Base-by-base conservation (phyloP, 2,329 filamentous ascomycete genomes). In the Colletotrichum neosansevieriae region DNA sequence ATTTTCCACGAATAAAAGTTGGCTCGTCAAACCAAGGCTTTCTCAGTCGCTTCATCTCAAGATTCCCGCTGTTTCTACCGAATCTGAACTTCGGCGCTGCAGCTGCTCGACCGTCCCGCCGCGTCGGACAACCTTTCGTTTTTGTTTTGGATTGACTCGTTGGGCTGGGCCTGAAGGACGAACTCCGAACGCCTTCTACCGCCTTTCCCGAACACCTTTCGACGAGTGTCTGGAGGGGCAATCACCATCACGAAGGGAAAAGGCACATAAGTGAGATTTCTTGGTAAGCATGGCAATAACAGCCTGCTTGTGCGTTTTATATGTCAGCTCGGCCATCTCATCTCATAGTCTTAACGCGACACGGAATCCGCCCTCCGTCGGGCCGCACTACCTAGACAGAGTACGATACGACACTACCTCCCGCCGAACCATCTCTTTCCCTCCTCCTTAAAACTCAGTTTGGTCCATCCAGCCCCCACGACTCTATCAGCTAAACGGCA, bases 1-100 rank as follows among this genome's bases (percentile, higher is more conserved):
- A 29, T 29, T 7, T 29, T 29, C 4, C 29, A 9, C 7, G 29
- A 7, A 7, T 6, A 9, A 29, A 29, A 29, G 7, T 29, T 29
- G 29, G 6, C 29, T 29, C 29, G 29, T 29, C 6, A 9, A 29
- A 29, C 29, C 29, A 29, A 29, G 29, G 29, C 29, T 29, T 9
- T 9, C 29, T 29, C 29, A 29, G 29, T 29, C 1, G 7, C 29
- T 51, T 61, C 47, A 42, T 61, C 47, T 61, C 47, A 53, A 29
- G 29, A 38, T 38, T 53, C 36, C 13, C 15, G 29, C 38, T 19
- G 15, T 17, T 36, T 21, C 6, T n/a, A n/a, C 15, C 15, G 24
- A 6, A 62, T 53, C 62, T 59, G 62, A 64, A 51, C 34, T 64
- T 53, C 54, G 54, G 45, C 17, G 45, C 38, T 42, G 62, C 45